Conservation (phyloP, 139 green algal species). For the Trebouxia sp. region DNA sequence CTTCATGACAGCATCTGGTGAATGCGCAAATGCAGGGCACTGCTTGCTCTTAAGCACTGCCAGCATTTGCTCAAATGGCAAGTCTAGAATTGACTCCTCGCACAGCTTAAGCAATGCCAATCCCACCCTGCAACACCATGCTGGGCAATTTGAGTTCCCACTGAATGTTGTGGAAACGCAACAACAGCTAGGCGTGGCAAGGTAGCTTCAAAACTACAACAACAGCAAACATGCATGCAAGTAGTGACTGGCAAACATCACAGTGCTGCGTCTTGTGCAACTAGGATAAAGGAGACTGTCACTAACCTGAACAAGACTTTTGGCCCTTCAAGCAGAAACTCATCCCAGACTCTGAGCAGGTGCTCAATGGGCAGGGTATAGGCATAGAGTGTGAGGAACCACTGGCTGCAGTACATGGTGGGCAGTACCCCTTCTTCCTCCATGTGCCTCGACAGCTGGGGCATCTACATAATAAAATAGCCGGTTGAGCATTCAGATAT, state of each 20-base stretch:
- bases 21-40: slow-evolving; percentile 37
- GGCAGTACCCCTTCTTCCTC: slow-evolving; percentile 50
- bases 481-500: too few relatives aligned
- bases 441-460: slow-evolving; percentile 60
- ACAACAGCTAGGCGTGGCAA: too few relatives aligned
- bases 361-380: slow-evolving; percentile 85
- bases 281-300: too few relatives aligned
- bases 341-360: slow-evolving; percentile 82
- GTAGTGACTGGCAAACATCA: too few relatives aligned
- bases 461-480: slow-evolving; percentile 42
- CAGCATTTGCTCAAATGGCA: slow-evolving; percentile 61
- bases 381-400: slow-evolving; percentile 90
- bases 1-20: slow-evolving; percentile 28
- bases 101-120: slow-evolving; percentile 64
- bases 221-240: too few relatives aligned
- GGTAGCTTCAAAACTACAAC: too few relatives aligned
- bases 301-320: slow-evolving; percentile 48
- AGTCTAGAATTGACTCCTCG: slow-evolving; percentile 53
- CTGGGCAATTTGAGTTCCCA: too few relatives aligned
- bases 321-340: slow-evolving; percentile 77
- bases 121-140: slow-evolving; percentile 67
- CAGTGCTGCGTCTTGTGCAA: too few relatives aligned
- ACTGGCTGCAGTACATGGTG: slow-evolving; percentile 82
- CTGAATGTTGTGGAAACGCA: too few relatives aligned
- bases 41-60: slow-evolving; percentile 35